A percentile compares a stretch with the other conserved stretches of the same genome.
phyloP scores from a whole-genome alignment of 164 flowering plant genomes.

The Sextonia rubra region DNA sequence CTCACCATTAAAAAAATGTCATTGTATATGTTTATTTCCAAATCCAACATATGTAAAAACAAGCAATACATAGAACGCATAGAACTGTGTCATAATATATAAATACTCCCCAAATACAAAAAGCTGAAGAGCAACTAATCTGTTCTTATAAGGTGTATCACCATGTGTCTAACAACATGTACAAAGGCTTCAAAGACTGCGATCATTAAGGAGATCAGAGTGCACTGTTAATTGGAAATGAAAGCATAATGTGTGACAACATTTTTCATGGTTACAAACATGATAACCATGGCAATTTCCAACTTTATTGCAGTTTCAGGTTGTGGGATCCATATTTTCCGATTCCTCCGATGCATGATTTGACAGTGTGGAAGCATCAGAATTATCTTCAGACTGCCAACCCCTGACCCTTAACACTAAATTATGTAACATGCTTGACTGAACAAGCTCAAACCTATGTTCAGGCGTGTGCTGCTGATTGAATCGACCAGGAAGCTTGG shows the following conservation, averaged over 20 bases:
- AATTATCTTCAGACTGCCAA: slow-evolving; percentile 15
- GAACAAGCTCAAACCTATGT: slow-evolving; percentile 47
- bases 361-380: background rate
- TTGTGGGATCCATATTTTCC: slow-evolving; percentile 6
- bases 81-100: too few species aligned
- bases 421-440: background rate
- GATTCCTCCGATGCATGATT: slow-evolving; percentile 13
- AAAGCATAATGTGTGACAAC: background rate
- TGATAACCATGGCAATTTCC: background rate
- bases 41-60: too few species aligned
- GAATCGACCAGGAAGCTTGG: slow-evolving; percentile 81
- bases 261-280: background rate
- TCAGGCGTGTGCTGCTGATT: slow-evolving; percentile 83
- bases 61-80: too few species aligned
- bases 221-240: too few species aligned
- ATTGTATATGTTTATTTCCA: too few species aligned
- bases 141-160: too few species aligned
- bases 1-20: too few species aligned
- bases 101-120: too few species aligned
- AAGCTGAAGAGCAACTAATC: too few species aligned
- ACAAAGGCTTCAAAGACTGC: too few species aligned
- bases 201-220: too few species aligned
- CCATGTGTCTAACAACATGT: too few species aligned
- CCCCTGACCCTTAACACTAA: slow-evolving; percentile 10
- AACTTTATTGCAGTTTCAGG: slow-evolving; percentile 2